These are phyloP conservation scores for Exophiala sideris DNA, from an alignment of 2,329 filamentous ascomycete genomes.

Conservation along the genomic window DNA sequence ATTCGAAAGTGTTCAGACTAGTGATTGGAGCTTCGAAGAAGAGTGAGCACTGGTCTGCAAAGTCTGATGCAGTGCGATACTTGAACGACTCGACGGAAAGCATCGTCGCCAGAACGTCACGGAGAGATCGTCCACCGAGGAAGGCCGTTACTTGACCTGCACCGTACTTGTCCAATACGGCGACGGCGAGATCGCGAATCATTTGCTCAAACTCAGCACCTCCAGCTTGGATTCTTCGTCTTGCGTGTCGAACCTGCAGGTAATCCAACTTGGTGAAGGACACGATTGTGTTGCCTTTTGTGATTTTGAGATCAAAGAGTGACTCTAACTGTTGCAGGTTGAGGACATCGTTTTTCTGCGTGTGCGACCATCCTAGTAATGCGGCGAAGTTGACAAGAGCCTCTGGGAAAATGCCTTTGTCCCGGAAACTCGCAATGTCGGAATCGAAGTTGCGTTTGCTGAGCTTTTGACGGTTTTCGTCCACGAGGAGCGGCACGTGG, in stretches of 20 bases:
- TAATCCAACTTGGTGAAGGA: constrained; percentile 75
- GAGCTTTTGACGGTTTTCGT: constrained; percentile 67
- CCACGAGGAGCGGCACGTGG: constrained; percentile 73
- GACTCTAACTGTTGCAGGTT: constrained; percentile 66
- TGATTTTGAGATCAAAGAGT: constrained; percentile 81
- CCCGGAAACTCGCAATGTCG: constrained; percentile 56
- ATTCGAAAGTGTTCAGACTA: constrained; percentile 18
- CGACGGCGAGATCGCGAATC: constrained; percentile 31
- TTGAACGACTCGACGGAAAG: constrained; percentile 48
- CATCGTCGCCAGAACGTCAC: constrained; percentile 50
- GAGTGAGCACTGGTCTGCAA: constrained; percentile 54
- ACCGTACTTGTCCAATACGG: constrained; percentile 23
- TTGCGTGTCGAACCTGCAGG: constrained; percentile 70
- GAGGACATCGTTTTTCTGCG: constrained; percentile 65
- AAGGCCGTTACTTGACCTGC: constrained; percentile 17
- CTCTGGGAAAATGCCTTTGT: constrained; percentile 60
- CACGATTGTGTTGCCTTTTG: constrained; percentile 82
- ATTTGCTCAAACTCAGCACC: constrained; percentile 43
- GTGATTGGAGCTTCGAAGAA: constrained; percentile 51
- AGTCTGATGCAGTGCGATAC: constrained; percentile 55
- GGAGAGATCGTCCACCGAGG: constrained; percentile 33
- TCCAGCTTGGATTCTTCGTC: constrained; percentile 44
- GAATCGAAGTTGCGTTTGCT: constrained; percentile 79
- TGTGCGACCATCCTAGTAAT: constrained; percentile 78
- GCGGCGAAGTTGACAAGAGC: constrained; percentile 77